Base-by-base conservation (phyloP, 768 basidiomycete species). In the Boletus reticuloceps region DNA sequence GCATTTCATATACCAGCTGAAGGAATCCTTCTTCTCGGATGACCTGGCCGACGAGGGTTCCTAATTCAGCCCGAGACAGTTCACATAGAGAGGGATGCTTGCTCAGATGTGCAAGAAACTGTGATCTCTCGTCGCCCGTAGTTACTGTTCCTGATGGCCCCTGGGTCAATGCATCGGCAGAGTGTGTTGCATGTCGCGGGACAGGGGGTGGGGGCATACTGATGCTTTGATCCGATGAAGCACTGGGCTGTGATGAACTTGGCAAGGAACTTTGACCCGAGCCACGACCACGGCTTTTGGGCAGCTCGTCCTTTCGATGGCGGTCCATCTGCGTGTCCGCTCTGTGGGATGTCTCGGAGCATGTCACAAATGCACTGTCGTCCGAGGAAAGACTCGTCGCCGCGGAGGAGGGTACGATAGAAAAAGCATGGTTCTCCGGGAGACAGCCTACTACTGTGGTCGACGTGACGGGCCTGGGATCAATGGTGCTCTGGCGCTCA, bases 21-120 rank as follows among this genome's bases (percentile, higher is more conserved):
- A 78, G 70, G 64, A 97, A 93, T 8, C 91, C 84, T 50, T 94
- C 84, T 67, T 91, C 88, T 50, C 82, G 79, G 17, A 90, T 76
- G 22, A 89, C 78, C 27, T 83, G 77, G 12, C 78, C 76, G 17
- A 90, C 77, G 3, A 86, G 65, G 43, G 70, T 69, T 62, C 89
- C 86, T 13, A 91, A 77, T 8, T 79, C 75, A 12, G 68, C 53
- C 34, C 68, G 72, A 22, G 86, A 68, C 27, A 89, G 67, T 48
- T 79, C 69, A 58, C 88, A 85, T n/a, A 89, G 60, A 1, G 72
- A 71, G 1, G 79, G 73, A 19, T 72, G 61, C 36, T 82, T 75
- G 39, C 70, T 70, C 16, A 87, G 68, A 1, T 79, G 74, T 9
- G 74, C 42, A 56, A 75, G 61, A 51, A 80, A 22, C 43, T 68